A percentile compares a stretch with the other conserved stretches of the same genome.
These are phyloP conservation scores for Rhizoclosmatium globosum DNA, from an alignment of 192 early-diverging fungal genomes.

Conservation along the genomic window DNA sequence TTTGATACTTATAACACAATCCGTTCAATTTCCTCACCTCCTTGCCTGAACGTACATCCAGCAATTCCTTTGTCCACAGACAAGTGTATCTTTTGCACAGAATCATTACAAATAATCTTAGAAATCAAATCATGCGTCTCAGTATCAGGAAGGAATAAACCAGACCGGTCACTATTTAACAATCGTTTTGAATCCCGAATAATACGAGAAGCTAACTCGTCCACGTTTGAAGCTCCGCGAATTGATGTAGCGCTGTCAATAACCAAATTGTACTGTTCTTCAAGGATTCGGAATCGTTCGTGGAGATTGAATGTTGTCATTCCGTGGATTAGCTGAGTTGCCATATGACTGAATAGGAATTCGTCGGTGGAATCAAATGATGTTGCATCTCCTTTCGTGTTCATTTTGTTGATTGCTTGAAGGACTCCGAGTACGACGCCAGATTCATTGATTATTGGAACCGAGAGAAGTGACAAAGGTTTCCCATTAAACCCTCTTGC, in stretches of 20 bases:
- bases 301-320: not conserved
- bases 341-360: conserved; percentile 17
- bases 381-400: not conserved
- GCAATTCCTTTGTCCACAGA: conserved; percentile 13
- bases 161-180: conserved; percentile 12
- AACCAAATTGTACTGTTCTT: conserved; percentile 9
- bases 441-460: conserved; percentile 1
- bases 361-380: conserved; percentile 19
- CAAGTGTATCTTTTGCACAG: not conserved
- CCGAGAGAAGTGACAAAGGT: conserved; percentile 6
- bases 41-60: conserved; percentile 18
- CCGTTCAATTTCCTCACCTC: conserved; percentile 15
- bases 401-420: conserved; percentile 24
- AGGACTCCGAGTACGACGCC: conserved; percentile 16
- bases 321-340: conserved; percentile 6
- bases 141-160: conserved; percentile 21
- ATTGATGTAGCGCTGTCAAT: not conserved
- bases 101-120: conserved; percentile 1
- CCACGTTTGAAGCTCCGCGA: not conserved
- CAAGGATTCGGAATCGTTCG: not conserved
- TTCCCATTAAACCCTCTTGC: not conserved
- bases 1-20: not conserved
- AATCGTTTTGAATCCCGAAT: not conserved
- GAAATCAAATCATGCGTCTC: not conserved
- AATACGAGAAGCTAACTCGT: not conserved